Evolutionary conservation across 2,329 filamentous ascomycete species (phyloP), one percentile per base, ranked within the genome.

Genomic region (Metarhizium sp.): DNA sequence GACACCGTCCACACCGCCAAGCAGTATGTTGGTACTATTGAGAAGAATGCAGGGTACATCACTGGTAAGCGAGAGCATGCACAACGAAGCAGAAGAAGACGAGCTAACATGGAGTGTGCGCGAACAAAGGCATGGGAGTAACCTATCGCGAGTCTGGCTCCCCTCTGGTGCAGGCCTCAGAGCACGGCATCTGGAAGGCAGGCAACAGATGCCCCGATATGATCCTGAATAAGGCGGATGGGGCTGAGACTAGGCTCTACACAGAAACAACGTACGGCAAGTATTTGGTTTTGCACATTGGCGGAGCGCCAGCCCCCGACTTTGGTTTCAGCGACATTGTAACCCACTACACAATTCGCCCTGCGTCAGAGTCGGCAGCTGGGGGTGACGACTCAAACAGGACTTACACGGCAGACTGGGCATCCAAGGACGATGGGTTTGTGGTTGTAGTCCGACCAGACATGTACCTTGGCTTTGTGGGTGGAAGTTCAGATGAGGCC

Each of bases 21-120:
- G 59, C 65, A 73, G 40, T 78, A 78, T 50, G 75, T 78, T 2
- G 68, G 69, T 30, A 74, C 75, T 0, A 75, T 78, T 46, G 69
- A 78, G 58, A 71, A 68, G 55, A 78, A 77, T 47, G 74, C 75
- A 0, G 75, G 70, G 1, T 78, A 75, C 57, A 78, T 78, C 49
- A 77, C 75, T 6, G 74, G 74, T 70, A 62, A 57, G 63, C 56
- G 25, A 14, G 25, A 14, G n/a, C 10, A 25, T 25, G 25, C 25
- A 25, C n/a, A 2, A n/a, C 16, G 8, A 34, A 1, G 48, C 3
- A 20, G 29, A 14, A 18, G 32, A 46, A 18, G 13, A 16, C 47
- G 18, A 7, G 42, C 32, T 29, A 47, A 34, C 18, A 14, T 32
- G 16, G 11, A 18, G n/a, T 14, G 36, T 7, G n/a, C 30, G 13